A percentile compares a stretch with the other conserved stretches of the same genome.
Evolutionary conservation across 139 green algal species (phyloP).

Genomic region (Pseudopediastrum boryanum): DNA sequence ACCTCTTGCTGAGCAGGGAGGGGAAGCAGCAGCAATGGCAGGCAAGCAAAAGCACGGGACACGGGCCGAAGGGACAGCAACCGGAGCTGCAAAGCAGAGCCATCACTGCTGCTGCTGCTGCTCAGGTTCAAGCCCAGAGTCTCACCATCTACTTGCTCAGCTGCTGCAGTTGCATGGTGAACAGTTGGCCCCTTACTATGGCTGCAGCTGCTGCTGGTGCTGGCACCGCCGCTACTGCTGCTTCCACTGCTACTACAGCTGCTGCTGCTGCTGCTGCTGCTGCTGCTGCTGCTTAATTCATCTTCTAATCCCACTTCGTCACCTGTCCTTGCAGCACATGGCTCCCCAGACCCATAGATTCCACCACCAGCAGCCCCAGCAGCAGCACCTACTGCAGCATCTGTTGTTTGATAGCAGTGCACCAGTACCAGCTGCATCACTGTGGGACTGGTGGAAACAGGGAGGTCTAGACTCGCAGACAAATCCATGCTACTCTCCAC

Average conservation of each 20-base stretch:
- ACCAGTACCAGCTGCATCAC: not conserved
- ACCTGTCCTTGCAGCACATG: not conserved
- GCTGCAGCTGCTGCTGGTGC: too few relatives aligned
- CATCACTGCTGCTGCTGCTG: too few relatives aligned
- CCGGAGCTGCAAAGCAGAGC: not conserved
- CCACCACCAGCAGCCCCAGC: too few relatives aligned
- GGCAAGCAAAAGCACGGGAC: not conserved
- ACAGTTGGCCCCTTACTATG: too few relatives aligned
- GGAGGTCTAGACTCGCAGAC: not conserved
- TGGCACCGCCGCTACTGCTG: too few relatives aligned
- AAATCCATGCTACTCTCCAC: not conserved
- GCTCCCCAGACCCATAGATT: too few relatives aligned
- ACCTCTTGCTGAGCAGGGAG: conserved; percentile 26
- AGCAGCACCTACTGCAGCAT: not conserved
- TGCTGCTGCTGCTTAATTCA: not conserved
- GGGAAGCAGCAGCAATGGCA: conserved; percentile 18
- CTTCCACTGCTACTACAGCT: not conserved
- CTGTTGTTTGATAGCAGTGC: not conserved
- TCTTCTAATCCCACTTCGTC: not conserved
- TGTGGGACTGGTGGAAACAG: too few relatives aligned
- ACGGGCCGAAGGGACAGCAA: not conserved
- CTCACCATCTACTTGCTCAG: too few relatives aligned
- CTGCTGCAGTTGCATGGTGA: too few relatives aligned
- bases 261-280: not conserved
- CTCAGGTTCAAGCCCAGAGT: too few relatives aligned